Percentiles rank a stretch among this genome's conserved stretches.
phyloP scores from a whole-genome alignment of 2,329 filamentous ascomycete species.

The Sporothrix protearum region DNA sequence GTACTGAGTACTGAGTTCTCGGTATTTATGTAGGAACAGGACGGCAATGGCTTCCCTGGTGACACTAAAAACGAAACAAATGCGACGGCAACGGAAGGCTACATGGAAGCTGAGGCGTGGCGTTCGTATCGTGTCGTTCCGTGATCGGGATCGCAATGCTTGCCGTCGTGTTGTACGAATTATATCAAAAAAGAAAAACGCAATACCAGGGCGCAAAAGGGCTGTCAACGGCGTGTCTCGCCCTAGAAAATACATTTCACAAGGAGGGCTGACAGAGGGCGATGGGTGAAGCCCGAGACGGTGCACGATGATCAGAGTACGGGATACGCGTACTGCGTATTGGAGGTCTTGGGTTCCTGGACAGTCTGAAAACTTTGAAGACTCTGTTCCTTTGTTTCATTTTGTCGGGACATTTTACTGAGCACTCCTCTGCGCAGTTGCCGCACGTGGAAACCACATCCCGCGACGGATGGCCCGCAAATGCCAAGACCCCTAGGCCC shows the following conservation, averaged over 20 bases:
- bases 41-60: neutral
- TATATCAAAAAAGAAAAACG: neutral
- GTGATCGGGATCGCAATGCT: neutral
- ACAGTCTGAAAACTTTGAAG: neutral
- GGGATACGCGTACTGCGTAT: conserved; percentile 6
- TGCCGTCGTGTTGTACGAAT: too few species aligned
- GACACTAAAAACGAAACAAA: neutral
- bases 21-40: neutral
- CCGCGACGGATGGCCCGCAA: neutral
- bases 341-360: neutral
- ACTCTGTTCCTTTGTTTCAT: conserved; percentile 5
- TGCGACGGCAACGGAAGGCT: neutral
- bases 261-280: neutral
- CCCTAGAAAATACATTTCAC: neutral
- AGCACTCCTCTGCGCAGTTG: neutral
- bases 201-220: neutral
- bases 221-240: conserved; percentile 5
- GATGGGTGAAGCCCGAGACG: too few species aligned
- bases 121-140: neutral
- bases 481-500: conserved; percentile 1
- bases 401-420: neutral
- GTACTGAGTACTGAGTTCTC: too few species aligned
- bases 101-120: conserved; percentile 7
- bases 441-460: conserved; percentile 9
- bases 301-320: neutral